phyloP scores from a whole-genome alignment of 2,329 filamentous ascomycete genomes.

The Diaporthe vexans region DNA sequence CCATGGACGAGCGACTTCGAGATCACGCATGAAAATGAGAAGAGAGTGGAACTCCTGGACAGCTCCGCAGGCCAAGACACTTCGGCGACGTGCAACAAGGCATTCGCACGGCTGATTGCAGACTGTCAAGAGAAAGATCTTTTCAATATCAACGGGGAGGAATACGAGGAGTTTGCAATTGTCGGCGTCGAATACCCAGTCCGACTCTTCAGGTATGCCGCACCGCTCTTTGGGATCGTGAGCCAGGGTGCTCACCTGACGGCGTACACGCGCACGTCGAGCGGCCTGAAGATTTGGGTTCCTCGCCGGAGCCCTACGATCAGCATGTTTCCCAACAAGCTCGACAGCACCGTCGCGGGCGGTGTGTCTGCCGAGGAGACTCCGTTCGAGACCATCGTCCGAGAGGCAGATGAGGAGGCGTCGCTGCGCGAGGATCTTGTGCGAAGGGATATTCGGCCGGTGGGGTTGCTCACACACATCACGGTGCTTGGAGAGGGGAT shows the following conservation, averaged over 20 bases:
- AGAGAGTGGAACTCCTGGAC: too few species aligned
- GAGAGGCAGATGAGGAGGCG: slow-evolving; percentile 80
- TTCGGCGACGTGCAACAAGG: slow-evolving; percentile 50
- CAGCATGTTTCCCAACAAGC: slow-evolving; percentile 77
- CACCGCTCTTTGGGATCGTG: slow-evolving; percentile 72
- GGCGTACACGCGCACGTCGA: slow-evolving; percentile 60
- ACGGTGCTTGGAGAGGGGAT: slow-evolving; percentile 51
- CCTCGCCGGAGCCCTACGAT: slow-evolving; percentile 74
- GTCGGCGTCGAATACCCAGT: slow-evolving; percentile 45
- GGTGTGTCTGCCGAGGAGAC: slow-evolving; percentile 74
- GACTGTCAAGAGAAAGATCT: slow-evolving; percentile 52
- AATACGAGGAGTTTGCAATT: slow-evolving; percentile 55
- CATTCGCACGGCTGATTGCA: slow-evolving; percentile 57
- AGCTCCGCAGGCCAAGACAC: slow-evolving; percentile 44
- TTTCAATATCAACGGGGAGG: slow-evolving; percentile 51
- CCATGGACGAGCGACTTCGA: too few species aligned
- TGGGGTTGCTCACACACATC: slow-evolving; percentile 77
- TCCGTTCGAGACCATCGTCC: slow-evolving; percentile 75
- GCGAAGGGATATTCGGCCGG: slow-evolving; percentile 61
- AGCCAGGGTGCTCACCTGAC: slow-evolving; percentile 76
- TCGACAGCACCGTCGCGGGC: slow-evolving; percentile 82
- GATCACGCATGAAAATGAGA: slow-evolving; percentile 32
- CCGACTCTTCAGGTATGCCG: slow-evolving; percentile 59
- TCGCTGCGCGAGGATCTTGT: slow-evolving; percentile 73
- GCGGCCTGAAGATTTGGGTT: slow-evolving; percentile 76